Base-by-base conservation (phyloP, 2,329 filamentous ascomycete genomes). In the Diaporthe caulivora region DNA sequence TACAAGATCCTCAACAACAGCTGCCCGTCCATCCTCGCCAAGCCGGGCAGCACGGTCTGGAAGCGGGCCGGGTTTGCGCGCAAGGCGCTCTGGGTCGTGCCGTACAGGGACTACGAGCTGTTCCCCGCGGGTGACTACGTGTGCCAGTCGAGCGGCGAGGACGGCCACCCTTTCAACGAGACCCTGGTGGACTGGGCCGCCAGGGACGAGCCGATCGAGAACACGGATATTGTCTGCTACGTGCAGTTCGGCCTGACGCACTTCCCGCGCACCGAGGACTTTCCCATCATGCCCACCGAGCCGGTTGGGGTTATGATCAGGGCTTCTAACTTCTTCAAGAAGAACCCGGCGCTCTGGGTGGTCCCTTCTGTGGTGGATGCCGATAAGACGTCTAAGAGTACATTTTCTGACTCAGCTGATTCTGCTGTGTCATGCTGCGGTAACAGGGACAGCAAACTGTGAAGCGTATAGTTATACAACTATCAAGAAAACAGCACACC, bases 1-100 rank as follows among this genome's bases (percentile, higher is more conserved):
- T 98, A 98, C 83, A 98, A 98, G 87, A 90, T 98, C 1, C 94
- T 98, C 44, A 96, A 93, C 81, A 88, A 95, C 57, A 95, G 98
- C 79, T 92, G 95, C 0, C 93, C 95, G 0, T 84, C 87, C 0
- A 84, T 98, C 24, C 84, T 98, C 11, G 95, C 95, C 4, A 97
- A 95, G 84, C 90, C 93, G 75, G 92, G 92, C 1, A 92, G 93
- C 1, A 81, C 98, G 29, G 95, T 97, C 9, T 97, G 94, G 93
- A 97, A 97, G 84, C 89, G 95, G 24, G 95, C 95, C 2, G 94
- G 93, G 0, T 98, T 98, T 78, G 94, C 95, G 0, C 86, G 95
- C 47, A 94, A 97, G 80, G 93, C 95, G 3, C 91, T 98, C 1
- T 94, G 97, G 80, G 95, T 98, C 13, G 97, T 95, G 0, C 94